Percentiles rank a stretch among this genome's conserved stretches.
These are phyloP conservation scores for Gaeumannomyces sp. DNA, from an alignment of 2,329 filamentous ascomycete species.

Conservation along the genomic window DNA sequence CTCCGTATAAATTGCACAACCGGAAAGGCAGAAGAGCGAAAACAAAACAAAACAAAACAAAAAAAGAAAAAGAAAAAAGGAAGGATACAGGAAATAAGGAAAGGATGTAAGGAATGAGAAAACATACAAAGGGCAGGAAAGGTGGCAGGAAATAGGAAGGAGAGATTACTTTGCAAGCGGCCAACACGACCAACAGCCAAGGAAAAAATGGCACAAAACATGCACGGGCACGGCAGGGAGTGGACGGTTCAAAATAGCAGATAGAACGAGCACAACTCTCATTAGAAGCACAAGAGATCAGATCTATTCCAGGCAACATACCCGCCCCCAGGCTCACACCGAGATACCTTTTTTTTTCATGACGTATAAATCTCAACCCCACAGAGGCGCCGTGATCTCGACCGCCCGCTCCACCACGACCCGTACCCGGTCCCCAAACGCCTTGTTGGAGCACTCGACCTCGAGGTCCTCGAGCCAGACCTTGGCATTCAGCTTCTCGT, in stretches of 20 bases:
- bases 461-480: conserved; percentile 91
- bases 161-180: too few relatives aligned
- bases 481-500: conserved; percentile 81
- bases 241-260: not conserved
- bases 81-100: too few relatives aligned
- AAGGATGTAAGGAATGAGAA: too few relatives aligned
- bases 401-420: conserved; percentile 86
- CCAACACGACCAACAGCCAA: too few relatives aligned
- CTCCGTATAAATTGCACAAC: too few relatives aligned
- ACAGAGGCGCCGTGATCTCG: conserved; percentile 76
- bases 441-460: conserved; percentile 75
- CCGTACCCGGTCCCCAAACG: conserved; percentile 76
- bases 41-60: too few relatives aligned
- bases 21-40: too few relatives aligned
- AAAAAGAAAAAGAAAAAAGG: too few relatives aligned
- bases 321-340: not conserved
- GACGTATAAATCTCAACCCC: conserved; percentile 35
- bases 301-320: not conserved
- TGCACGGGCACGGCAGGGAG: not conserved
- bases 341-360: too few relatives aligned
- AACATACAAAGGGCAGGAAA: too few relatives aligned
- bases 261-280: not conserved
- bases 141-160: too few relatives aligned
- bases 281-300: not conserved
- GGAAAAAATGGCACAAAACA: too few relatives aligned